Conservation (phyloP, 768 basidiomycete genomes). For the Russula sp. region DNA sequence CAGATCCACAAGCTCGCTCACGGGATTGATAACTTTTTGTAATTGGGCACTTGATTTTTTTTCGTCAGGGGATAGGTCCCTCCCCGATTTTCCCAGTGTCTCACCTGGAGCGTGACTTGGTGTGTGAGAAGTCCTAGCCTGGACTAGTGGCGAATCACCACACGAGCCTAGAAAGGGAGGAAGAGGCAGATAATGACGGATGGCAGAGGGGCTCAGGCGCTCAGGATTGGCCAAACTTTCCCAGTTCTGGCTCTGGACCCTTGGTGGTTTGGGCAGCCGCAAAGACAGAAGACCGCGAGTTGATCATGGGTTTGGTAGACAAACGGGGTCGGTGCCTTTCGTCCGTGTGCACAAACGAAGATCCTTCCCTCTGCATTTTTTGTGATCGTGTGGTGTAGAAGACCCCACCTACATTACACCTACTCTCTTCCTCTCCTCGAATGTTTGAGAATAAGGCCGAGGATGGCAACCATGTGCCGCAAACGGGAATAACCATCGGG, state of each 20-base stretch:
- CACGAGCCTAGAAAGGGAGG: slow-evolving; percentile 1
- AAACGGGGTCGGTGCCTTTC: slow-evolving; percentile 11
- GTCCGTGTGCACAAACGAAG: not conserved
- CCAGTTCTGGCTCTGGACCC: slow-evolving; percentile 4
- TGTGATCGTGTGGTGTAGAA: slow-evolving; percentile 19
- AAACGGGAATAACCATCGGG: slow-evolving; percentile 13
- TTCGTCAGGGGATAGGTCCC: not conserved
- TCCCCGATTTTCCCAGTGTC: not conserved
- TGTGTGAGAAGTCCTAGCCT: slow-evolving; percentile 6
- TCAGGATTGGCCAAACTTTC: not conserved
- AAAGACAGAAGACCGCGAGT: slow-evolving; percentile 2
- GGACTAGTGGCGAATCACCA: slow-evolving; percentile 4
- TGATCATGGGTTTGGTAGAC: not conserved
- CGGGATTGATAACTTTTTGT: not conserved
- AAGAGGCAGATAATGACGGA: not conserved
- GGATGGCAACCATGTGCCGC: slow-evolving; percentile 12
- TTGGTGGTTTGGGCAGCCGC: not conserved
- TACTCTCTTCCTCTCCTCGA: not conserved
- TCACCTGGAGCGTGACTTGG: not conserved
- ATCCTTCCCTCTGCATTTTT: not conserved
- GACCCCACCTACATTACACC: not conserved
- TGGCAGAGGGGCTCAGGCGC: not conserved
- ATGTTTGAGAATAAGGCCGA: not conserved
- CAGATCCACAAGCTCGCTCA: too few relatives aligned
- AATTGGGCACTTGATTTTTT: not conserved